Evolutionary conservation across 2,329 filamentous ascomycete genomes (phyloP), one percentile per base, ranked within the genome.

Genomic region (Verticillium tricorpus): DNA sequence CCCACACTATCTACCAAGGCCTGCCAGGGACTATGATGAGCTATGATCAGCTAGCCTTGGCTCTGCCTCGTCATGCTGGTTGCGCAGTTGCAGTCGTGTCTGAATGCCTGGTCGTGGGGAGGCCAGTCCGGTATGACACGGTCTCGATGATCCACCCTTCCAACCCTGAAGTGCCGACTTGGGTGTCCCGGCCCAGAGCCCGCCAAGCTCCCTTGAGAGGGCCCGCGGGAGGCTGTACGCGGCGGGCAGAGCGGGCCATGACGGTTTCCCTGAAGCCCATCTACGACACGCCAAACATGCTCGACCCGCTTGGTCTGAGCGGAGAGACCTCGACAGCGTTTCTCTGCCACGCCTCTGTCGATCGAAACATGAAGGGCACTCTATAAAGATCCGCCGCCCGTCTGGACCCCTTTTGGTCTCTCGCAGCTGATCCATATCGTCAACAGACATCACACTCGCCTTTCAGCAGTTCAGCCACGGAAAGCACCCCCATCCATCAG

Each of bases 21-120:
- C 22, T 52, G 45, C 45, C 45, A 11, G 39, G 39, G n/a, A n/a
- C n/a, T n/a, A n/a, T n/a, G n/a, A n/a, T n/a, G n/a, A n/a, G 45
- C 19, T 12, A 25, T 22, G n/a, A 3, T 12, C 19, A 14, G 45
- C 45, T 25, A 22, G 45, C 45, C 45, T 52, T 52, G 19, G 19
- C 19, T n/a, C 45, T 52, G 45, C 45, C 19, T 52, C 45, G 45
- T 52, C 45, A 52, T 52, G 45, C n/a, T n/a, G 40, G 57, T 58
- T 58, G 57, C 59, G 56, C 28, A 60, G 35, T 25, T 56, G 63
- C 61, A 60, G 62, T 61, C 57, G 59, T 58, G 40, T 58, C 45
- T 58, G 57, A 52, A 52, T 19, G 45, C 14, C 45, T 52, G 45
- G 45, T 14, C 19, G 45, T 52, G 45, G 39, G 9, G 19, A 19